A percentile compares a stretch with the other conserved stretches of the same genome.
phyloP scores from a whole-genome alignment of 2,329 filamentous ascomycete species.

The Epichloe gansuensis region DNA sequence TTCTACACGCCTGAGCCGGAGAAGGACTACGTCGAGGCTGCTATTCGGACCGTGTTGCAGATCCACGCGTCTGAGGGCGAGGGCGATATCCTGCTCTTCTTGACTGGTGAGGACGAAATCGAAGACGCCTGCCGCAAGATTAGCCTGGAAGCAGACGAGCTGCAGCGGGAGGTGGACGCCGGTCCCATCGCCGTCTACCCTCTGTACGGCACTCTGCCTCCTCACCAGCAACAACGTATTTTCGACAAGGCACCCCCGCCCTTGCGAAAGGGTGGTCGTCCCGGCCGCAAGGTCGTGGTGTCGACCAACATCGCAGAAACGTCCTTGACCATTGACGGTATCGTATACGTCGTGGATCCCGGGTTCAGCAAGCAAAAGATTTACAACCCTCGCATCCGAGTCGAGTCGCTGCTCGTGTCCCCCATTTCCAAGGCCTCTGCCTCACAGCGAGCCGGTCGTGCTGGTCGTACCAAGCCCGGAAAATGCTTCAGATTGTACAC shows the following conservation, averaged over 20 bases:
- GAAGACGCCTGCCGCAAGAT: conserved; percentile 94
- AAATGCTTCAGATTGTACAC: conserved; percentile 98
- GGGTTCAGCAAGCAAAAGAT: conserved; percentile 99
- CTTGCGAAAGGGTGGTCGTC: conserved; percentile 59
- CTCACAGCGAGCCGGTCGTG: conserved; percentile 95
- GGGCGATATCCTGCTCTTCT: conserved; percentile 84
- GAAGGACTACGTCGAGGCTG: conserved; percentile 91
- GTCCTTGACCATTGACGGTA: conserved; percentile 92
- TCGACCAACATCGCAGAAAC: conserved; percentile 98
- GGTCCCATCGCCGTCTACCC: conserved; percentile 86
- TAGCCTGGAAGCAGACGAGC: conserved; percentile 76
- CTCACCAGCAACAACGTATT: conserved; percentile 85
- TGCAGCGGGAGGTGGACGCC: conserved; percentile 80
- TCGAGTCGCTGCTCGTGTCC: conserved; percentile 93
- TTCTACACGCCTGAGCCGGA: conserved; percentile 97
- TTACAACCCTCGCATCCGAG: conserved; percentile 91
- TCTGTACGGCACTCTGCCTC: conserved; percentile 85
- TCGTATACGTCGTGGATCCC: conserved; percentile 97
- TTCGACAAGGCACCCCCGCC: conserved; percentile 79
- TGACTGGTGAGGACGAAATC: conserved; percentile 97
- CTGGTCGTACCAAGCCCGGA: conserved; percentile 92
- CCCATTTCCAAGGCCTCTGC: conserved; percentile 97
- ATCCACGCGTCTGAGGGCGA: conserved; percentile 89
- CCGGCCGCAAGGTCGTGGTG: conserved; percentile 88
- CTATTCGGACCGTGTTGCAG: conserved; percentile 86